Base-by-base conservation (phyloP, 371 early-diverging fungal species). In the Mortierella sp. region DNA sequence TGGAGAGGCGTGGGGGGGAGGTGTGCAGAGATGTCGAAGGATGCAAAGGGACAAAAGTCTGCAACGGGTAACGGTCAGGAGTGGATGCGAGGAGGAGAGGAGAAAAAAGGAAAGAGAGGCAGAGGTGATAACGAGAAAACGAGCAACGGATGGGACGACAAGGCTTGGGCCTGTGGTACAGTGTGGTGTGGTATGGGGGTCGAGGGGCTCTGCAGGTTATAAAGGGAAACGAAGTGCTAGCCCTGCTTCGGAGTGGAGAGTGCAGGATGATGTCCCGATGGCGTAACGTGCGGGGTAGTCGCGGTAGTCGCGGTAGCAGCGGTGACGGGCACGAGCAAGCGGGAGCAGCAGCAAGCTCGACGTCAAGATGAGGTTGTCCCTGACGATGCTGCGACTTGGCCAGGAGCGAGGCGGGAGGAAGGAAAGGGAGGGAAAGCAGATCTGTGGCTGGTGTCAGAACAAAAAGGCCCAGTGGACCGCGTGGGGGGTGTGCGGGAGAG, bases 191-290 rank as follows among this genome's bases (percentile, higher is more conserved):
- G 34, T 34, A 34, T 34, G 10, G 34, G 34, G 10, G 7, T 34
- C 7, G 10, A 10, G 34, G 34, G 34, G 34, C 34, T 34, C 34
- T 7, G 27, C 29, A 24, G 27, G 16, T 17, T n/a, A 22, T 8
- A 10, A 49, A 17, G 50, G 34, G n/a, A 61, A 21, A 1, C n/a
- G 43, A 37, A 43, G 9, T 40, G n/a, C 4, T 10, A 10, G 10
- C 34, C 34, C 4, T 10, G 7, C 34, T 34, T 10, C 34, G 10
- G 34, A 34, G 19, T 28, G 3, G 39, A 5, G 16, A 12, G 27
- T 43, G 37, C 14, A 6, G 45, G 21, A 48, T 54, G 59, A 58
- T 66, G 48, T 19, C 9, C 28, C 66, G 43, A 66, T 56, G 44
- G 48, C 57, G 57, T 50, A 55, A 56, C 47, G 58, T 57, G 22